A percentile compares a stretch with the other conserved stretches of the same genome.
These are phyloP conservation scores for Elsinoe ampelina DNA, from an alignment of 2,329 filamentous ascomycete genomes.

Conservation along the genomic window DNA sequence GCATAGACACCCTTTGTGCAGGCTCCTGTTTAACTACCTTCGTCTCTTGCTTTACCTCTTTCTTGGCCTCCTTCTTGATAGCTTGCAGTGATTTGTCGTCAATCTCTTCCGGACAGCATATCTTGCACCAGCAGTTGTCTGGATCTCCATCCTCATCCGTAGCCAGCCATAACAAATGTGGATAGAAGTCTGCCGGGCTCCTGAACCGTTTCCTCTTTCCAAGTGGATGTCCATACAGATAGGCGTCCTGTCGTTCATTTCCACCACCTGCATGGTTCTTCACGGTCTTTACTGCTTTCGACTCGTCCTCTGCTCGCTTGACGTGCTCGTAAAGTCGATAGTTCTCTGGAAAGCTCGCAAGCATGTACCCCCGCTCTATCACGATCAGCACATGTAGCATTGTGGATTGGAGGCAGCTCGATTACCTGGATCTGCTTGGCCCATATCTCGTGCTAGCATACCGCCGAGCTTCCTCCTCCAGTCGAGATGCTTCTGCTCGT, in stretches of 20 bases:
- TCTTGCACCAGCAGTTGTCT: slow-evolving; percentile 49
- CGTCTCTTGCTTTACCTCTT: slow-evolving; percentile 16
- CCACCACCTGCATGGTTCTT: slow-evolving; percentile 42
- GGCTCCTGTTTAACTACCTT: slow-evolving; percentile 24
- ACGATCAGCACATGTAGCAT: background rate
- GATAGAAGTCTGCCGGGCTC: slow-evolving; percentile 52
- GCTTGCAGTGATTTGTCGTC: slow-evolving; percentile 28
- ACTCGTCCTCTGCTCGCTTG: slow-evolving; percentile 39
- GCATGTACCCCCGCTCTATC: slow-evolving; percentile 38
- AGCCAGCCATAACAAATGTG: slow-evolving; percentile 49
- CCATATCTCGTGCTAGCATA: slow-evolving; percentile 47
- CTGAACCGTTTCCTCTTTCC: slow-evolving; percentile 49
- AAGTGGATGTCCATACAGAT: slow-evolving; percentile 51
- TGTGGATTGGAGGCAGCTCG: background rate
- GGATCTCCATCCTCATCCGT: slow-evolving; percentile 45
- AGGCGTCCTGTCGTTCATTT: slow-evolving; percentile 49
- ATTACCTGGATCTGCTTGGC: slow-evolving; percentile 17
- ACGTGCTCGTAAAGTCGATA: slow-evolving; percentile 52
- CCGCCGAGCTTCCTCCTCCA: slow-evolving; percentile 51
- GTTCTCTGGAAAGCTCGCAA: slow-evolving; percentile 46
- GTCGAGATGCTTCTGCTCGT: slow-evolving; percentile 46
- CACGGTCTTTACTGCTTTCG: slow-evolving; percentile 36
- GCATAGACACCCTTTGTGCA: slow-evolving; percentile 13
- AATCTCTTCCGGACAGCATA: slow-evolving; percentile 46
- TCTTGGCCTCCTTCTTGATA: slow-evolving; percentile 18